Evolutionary conservation across 1,284 basidiomycete species (phyloP).

Genomic region (Marasmius tenuissimus): DNA sequence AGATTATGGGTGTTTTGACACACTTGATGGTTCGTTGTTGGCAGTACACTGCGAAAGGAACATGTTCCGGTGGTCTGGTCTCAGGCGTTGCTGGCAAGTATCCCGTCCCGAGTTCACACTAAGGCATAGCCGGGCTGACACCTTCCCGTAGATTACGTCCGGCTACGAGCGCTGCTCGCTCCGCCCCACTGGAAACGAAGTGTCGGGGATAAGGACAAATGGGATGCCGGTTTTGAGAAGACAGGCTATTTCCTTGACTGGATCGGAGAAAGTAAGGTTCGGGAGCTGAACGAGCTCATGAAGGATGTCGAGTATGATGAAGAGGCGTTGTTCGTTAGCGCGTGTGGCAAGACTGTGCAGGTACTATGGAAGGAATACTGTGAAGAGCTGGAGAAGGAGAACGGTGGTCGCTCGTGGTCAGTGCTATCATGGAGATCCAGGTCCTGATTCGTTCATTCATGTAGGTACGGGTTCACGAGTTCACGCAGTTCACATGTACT

Average conservation of each 20-base stretch:
- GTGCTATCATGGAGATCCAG: not conserved
- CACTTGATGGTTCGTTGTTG: conserved; percentile 77
- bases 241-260: conserved; percentile 75
- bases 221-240: conserved; percentile 72
- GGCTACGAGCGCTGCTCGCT: conserved; percentile 51
- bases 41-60: conserved; percentile 60
- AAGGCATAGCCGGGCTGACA: not conserved
- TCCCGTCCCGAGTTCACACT: not conserved
- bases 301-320: conserved; percentile 48
- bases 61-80: conserved; percentile 64
- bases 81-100: conserved; percentile 71
- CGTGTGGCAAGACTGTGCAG: conserved; percentile 50
- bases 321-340: conserved; percentile 44
- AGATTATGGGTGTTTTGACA: conserved; percentile 63
- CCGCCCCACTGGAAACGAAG: conserved; percentile 66
- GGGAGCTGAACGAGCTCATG: conserved; percentile 55
- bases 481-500: not conserved
- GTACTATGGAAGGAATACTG: conserved; percentile 57
- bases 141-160: conserved; percentile 58
- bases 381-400: not conserved
- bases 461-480: not conserved
- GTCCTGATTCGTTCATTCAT: not conserved
- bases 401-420: not conserved
- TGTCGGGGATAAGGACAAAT: conserved; percentile 29
- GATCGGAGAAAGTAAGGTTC: conserved; percentile 53